These are phyloP conservation scores for Fonsecaea pugnacius DNA, from an alignment of 2,329 filamentous ascomycete species.

Conservation along the genomic window DNA sequence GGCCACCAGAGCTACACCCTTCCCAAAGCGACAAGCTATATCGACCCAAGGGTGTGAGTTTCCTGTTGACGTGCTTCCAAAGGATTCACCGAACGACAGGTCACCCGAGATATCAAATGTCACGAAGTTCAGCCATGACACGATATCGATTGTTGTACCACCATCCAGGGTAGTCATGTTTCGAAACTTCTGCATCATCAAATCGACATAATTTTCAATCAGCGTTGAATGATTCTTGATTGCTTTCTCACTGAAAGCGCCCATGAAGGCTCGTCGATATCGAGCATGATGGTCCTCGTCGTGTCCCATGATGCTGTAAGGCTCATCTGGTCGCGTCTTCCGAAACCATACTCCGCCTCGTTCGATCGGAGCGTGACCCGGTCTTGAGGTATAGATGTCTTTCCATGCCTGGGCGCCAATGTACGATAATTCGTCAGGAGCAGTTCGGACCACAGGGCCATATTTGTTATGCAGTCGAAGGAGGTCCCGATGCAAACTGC, in stretches of 20 bases:
- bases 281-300: constrained; percentile 38
- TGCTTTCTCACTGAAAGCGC: constrained; percentile 49
- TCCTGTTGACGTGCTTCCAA: constrained; percentile 37
- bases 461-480: constrained; percentile 36
- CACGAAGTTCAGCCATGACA: constrained; percentile 24
- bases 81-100: constrained; percentile 39
- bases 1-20: constrained; percentile 30
- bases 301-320: constrained; percentile 12
- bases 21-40: constrained; percentile 34
- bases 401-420: constrained; percentile 39
- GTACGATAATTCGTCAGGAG: constrained; percentile 47
- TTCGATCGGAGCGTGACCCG: not conserved
- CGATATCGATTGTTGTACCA: constrained; percentile 7
- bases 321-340: not conserved
- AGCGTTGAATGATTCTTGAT: constrained; percentile 10
- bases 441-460: constrained; percentile 44
- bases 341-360: constrained; percentile 17
- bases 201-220: constrained; percentile 19
- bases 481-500: constrained; percentile 45
- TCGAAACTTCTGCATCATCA: constrained; percentile 15
- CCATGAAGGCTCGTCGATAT: constrained; percentile 42
- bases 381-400: constrained; percentile 41
- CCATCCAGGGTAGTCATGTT: not conserved
- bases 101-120: constrained; percentile 36
- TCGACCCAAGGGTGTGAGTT: constrained; percentile 40